Percentiles rank a stretch among this genome's conserved stretches.
Conservation (phyloP, 768 basidiomycete species). For the Dioszegia hungarica region DNA sequence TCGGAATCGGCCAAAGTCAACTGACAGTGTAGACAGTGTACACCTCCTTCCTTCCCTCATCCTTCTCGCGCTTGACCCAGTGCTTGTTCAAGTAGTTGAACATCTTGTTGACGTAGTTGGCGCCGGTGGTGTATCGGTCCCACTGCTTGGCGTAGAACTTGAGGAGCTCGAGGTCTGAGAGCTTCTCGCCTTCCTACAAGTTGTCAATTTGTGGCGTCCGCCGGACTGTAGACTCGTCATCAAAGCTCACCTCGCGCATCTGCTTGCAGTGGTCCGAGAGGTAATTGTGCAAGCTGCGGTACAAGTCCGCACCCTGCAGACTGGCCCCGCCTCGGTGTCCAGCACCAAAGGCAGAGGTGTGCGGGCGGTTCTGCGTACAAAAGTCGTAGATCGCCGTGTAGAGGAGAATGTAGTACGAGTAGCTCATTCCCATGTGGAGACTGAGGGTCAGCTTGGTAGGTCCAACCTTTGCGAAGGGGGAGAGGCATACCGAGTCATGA, state of each 20-base stretch:
- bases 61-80: slow-evolving; percentile 97
- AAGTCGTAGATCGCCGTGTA: slow-evolving; percentile 98
- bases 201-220: too few relatives aligned
- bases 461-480: too few relatives aligned
- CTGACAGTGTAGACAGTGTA: slow-evolving; percentile 93
- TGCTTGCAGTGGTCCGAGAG: slow-evolving; percentile 74
- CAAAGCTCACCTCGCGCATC: slow-evolving; percentile 59
- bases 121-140: slow-evolving; percentile 94
- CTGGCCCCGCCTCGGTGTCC: slow-evolving; percentile 71
- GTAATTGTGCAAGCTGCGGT: slow-evolving; percentile 89
- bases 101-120: slow-evolving; percentile 92
- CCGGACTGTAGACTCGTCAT: too few relatives aligned
- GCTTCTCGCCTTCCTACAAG: slow-evolving; percentile 64
- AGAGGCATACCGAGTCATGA: slow-evolving; percentile 50
- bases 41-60: slow-evolving; percentile 90
- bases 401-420: slow-evolving; percentile 52
- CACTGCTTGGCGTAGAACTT: slow-evolving; percentile 89
- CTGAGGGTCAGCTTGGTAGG: slow-evolving; percentile 16
- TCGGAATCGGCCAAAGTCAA: slow-evolving; percentile 2
- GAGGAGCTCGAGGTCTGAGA: slow-evolving; percentile 81
- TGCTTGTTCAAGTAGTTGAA: slow-evolving; percentile 98
- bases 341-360: slow-evolving; percentile 8
- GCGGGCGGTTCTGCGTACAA: slow-evolving; percentile 56
- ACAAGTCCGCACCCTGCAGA: slow-evolving; percentile 94
- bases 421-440: slow-evolving; percentile 47